Percentiles rank a stretch among this genome's conserved stretches.
phyloP scores from a whole-genome alignment of 148 eudicot species.

The Mesembryanthemum crystallinum region DNA sequence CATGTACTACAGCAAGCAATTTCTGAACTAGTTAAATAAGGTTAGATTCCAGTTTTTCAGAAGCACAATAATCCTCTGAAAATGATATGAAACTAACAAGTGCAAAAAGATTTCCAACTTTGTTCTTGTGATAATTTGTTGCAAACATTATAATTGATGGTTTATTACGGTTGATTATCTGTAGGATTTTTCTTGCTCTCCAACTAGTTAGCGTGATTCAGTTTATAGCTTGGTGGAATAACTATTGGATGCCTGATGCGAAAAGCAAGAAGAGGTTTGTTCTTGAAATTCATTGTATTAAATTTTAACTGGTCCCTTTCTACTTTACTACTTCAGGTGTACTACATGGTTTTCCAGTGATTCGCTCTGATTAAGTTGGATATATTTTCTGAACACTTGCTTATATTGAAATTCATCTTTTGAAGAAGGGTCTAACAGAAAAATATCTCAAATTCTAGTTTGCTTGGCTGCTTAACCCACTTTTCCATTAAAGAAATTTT shows the following conservation, averaged over 20 bases:
- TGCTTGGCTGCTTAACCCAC: too few relatives aligned
- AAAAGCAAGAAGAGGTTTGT: conserved; percentile 57
- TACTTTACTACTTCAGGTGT: background rate
- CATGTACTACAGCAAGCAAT: background rate
- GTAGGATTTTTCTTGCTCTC: conserved; percentile 78
- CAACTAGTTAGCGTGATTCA: conserved; percentile 91
- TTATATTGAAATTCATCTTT: background rate
- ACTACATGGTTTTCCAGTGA: background rate
- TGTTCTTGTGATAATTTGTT: background rate
- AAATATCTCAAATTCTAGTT: too few relatives aligned
- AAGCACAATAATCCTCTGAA: background rate
- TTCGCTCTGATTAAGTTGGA: background rate
- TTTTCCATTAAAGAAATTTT: too few relatives aligned
- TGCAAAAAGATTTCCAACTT: background rate
- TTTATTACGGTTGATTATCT: conserved; percentile 9
- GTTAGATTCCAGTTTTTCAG: background rate
- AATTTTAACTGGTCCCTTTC: background rate
- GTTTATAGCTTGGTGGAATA: conserved; percentile 93
- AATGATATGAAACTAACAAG: background rate
- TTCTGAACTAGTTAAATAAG: background rate
- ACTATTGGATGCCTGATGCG: conserved; percentile 82
- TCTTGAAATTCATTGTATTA: background rate
- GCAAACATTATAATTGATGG: background rate
- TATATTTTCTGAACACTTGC: background rate
- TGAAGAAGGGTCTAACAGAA: background rate